These are phyloP conservation scores for Geotrichum histeridarum DNA, from an alignment of 1,139 yeast species.

Conservation along the genomic window DNA sequence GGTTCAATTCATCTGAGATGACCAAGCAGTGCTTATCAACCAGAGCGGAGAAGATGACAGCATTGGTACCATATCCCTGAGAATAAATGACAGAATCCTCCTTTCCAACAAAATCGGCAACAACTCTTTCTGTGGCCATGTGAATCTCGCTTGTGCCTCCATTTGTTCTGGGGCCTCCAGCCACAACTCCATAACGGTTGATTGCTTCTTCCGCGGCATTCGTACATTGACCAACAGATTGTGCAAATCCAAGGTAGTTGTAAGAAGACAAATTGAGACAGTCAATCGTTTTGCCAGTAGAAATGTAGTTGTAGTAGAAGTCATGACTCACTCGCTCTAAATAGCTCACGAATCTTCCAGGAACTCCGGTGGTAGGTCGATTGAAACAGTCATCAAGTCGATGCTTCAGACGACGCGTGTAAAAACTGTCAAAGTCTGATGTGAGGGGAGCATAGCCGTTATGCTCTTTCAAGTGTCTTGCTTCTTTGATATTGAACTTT, in stretches of 20 bases:
- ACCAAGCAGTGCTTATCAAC: slow-evolving; percentile 85
- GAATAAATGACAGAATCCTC: slow-evolving; percentile 82
- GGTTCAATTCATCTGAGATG: slow-evolving; percentile 90
- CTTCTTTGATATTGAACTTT: slow-evolving; percentile 59
- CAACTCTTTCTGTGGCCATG: slow-evolving; percentile 61
- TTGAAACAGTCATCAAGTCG: slow-evolving; percentile 94
- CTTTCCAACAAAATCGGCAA: slow-evolving; percentile 86
- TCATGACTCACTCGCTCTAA: slow-evolving; percentile 68
- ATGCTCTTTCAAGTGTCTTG: slow-evolving; percentile 59
- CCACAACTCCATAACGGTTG: slow-evolving; percentile 65
- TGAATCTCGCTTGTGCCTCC: slow-evolving; percentile 80
- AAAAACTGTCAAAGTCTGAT: slow-evolving; percentile 88
- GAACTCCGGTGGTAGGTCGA: slow-evolving; percentile 93
- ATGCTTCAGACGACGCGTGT: slow-evolving; percentile 82
- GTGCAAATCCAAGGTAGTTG: slow-evolving; percentile 95
- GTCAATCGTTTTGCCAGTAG: slow-evolving; percentile 68
- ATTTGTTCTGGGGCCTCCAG: slow-evolving; percentile 70
- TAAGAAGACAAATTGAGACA: slow-evolving; percentile 86
- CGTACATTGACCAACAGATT: slow-evolving; percentile 87
- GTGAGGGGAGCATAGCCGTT: slow-evolving; percentile 97
- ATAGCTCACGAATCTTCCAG: slow-evolving; percentile 84
- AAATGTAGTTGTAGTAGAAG: slow-evolving; percentile 53
- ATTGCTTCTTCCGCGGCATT: slow-evolving; percentile 64
- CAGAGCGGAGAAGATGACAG: slow-evolving; percentile 77
- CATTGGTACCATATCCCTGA: slow-evolving; percentile 96